Conservation (phyloP, 192 early-diverging fungal species). For the Linnemannia zychae region DNA sequence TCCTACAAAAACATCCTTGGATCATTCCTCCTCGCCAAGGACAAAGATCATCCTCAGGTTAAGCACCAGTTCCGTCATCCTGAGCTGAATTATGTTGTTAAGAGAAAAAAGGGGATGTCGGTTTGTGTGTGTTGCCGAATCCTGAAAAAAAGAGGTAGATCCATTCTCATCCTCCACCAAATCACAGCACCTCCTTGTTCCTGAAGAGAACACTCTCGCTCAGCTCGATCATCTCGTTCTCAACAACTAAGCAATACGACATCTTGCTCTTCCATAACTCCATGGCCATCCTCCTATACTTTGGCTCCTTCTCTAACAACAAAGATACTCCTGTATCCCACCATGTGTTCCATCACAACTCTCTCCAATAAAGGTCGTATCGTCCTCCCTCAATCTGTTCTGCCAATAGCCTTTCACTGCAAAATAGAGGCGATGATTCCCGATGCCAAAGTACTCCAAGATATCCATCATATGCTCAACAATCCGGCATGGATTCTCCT, state of each 20-base stretch:
- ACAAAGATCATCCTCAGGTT: background rate
- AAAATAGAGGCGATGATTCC: background rate
- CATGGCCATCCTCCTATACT: background rate
- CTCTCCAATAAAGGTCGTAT: background rate
- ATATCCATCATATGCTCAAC: background rate
- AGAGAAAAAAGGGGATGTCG: background rate
- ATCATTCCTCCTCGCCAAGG: background rate
- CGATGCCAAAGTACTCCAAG: background rate
- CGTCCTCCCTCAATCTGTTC: background rate
- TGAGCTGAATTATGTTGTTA: background rate
- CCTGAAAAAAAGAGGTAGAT: background rate
- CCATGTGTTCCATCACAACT: background rate
- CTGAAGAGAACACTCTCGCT: background rate
- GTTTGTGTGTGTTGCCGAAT: background rate
- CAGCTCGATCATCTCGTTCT: too few species aligned
- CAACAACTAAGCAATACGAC: background rate
- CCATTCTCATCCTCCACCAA: background rate
- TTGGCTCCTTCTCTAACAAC: background rate
- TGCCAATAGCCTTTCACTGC: background rate
- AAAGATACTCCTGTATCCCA: background rate
- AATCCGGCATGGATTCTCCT: slow-evolving; percentile 14
- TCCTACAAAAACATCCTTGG: background rate
- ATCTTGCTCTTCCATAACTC: background rate
- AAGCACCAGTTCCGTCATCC: background rate
- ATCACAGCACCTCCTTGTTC: background rate